Percentiles rank a stretch among this genome's conserved stretches.
Conservation (phyloP, 495 filamentous ascomycete species). For the Xeromyces bisporus region DNA sequence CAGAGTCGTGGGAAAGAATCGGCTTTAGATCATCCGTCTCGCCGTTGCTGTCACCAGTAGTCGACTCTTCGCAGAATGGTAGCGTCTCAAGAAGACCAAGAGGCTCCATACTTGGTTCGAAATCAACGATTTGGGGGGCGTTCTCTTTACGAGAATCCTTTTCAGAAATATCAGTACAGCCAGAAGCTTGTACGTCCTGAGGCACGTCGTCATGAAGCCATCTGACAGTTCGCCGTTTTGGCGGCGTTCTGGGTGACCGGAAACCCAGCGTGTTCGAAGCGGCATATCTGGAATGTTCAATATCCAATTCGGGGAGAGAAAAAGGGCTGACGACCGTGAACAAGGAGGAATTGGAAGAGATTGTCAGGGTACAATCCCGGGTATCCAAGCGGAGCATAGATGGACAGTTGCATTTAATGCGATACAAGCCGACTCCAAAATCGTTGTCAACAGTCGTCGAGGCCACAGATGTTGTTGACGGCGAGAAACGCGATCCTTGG, state of each 20-base stretch:
- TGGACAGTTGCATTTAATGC: slow-evolving; percentile 10
- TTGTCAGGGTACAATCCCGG: background rate
- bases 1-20: too few relatives aligned
- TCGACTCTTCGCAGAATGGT: too few relatives aligned
- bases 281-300: background rate
- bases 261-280: background rate
- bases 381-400: slow-evolving; percentile 2
- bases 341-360: background rate
- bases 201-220: background rate
- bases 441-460: slow-evolving; percentile 18
- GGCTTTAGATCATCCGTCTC: too few relatives aligned
- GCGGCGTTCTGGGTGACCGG: background rate
- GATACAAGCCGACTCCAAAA: slow-evolving; percentile 19
- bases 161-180: too few relatives aligned
- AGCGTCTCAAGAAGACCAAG: slow-evolving; percentile 1
- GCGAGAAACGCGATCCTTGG: slow-evolving; percentile 3
- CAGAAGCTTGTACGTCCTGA: background rate
- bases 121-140: background rate
- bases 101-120: background rate
- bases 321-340: background rate
- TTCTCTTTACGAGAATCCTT: background rate
- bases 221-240: background rate
- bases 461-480: slow-evolving; percentile 10
- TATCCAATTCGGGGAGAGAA: background rate
- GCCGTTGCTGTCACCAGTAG: too few relatives aligned